Conservation (phyloP, 1,139 yeast genomes). For the Candida neerlandica region DNA sequence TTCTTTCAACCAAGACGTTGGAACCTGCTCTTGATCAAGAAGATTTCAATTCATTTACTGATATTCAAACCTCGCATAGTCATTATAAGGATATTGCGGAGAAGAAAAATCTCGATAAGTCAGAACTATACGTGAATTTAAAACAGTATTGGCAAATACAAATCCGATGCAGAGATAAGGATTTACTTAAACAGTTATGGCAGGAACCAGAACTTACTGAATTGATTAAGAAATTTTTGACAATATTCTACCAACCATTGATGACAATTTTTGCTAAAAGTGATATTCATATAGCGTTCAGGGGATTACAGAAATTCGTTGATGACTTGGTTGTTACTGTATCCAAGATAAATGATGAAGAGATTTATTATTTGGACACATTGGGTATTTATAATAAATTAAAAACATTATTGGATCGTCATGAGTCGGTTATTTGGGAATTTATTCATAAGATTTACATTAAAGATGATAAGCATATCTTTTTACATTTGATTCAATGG, state of each 20-base stretch:
- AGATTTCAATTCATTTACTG: conserved; percentile 6
- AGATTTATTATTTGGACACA: conserved; percentile 46
- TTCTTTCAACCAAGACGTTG: conserved; percentile 24
- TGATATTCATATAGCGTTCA: conserved; percentile 73
- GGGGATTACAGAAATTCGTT: conserved; percentile 71
- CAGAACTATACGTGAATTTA: conserved; percentile 45
- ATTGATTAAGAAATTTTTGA: conserved; percentile 69
- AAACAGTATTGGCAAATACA: conserved; percentile 66
- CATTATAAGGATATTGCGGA: conserved; percentile 23
- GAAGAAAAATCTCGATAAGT: conserved; percentile 17
- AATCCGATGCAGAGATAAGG: conserved; percentile 74
- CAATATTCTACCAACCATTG: conserved; percentile 83
- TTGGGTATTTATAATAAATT: conserved; percentile 65
- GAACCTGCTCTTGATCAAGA: conserved; percentile 17
- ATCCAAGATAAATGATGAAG: conserved; percentile 50
- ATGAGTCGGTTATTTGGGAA: conserved; percentile 68
- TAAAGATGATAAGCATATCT: conserved; percentile 71
- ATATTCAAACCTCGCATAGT: conserved; percentile 22
- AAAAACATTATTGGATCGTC: conserved; percentile 64
- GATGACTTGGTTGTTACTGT: conserved; percentile 62
- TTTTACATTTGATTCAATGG: conserved; percentile 74
- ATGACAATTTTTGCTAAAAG: conserved; percentile 76
- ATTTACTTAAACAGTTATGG: conserved; percentile 75
- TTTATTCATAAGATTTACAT: conserved; percentile 77
- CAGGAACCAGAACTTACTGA: conserved; percentile 77